Evolutionary conservation across 2,329 filamentous ascomycete species (phyloP), one percentile per base, ranked within the genome.

Genomic region (Alternaria conjuncta): DNA sequence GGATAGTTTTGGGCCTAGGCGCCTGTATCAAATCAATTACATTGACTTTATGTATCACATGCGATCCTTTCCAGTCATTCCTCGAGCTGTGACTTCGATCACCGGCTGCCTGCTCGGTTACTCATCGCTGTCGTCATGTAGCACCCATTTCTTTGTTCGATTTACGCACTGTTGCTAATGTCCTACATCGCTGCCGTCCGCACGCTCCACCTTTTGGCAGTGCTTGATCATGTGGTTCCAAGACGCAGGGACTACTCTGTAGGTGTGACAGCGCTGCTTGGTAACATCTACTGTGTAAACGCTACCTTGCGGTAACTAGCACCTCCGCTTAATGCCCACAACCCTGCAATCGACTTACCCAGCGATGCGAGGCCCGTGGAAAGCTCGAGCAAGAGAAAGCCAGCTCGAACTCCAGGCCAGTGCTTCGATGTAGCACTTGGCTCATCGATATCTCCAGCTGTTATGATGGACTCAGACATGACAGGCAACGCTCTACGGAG

Each of bases 1-100:
- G 60, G 60, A 62, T 62, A 62, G 53, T 62, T 43, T 32, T 49
- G 60, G 49, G 60, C 41, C 49, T 59, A 50, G 49, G 8, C 6
- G 55, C 60, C 57, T 44, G n/a, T 20, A 44, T 2, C 28, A 45
- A 62, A 50, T n/a, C 7, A 44, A 54, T 20, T 54, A 4, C 20
- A 49, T 30, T 15, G 32, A 32, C 10, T 26, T 13, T 30, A 6
- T 28, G 9, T 26, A 20, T 28, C 25, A 13, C 7, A 12, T n/a
- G 13, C 7, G 11, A 4, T n/a, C 7, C 5, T 23, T 0, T 4
- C 6, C 12, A 23, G 13, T 51, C 28, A n/a, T 23, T n/a, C 1
- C 26, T 49, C 0, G 3, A 0, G 49, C 26, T 32, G 7, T 21
- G 1, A 2, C 8, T 7, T 28, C 10, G 1, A 8, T 30, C 11